These are phyloP conservation scores for Plectosphaerella plurivora DNA, from an alignment of 2,329 filamentous ascomycete genomes.

Conservation along the genomic window DNA sequence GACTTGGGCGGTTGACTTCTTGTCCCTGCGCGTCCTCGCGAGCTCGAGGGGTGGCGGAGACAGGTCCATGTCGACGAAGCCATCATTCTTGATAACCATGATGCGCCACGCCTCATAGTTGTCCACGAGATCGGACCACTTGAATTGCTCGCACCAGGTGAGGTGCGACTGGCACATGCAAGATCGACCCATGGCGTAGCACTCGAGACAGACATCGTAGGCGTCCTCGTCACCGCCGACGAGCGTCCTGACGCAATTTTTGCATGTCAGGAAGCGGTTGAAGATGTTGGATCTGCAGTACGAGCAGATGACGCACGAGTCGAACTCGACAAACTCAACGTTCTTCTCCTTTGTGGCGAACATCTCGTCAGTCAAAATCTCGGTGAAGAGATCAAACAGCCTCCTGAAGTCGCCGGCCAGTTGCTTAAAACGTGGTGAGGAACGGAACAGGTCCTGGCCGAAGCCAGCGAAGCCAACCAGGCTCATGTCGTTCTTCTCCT, in stretches of 20 bases:
- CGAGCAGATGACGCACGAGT: constrained; percentile 90
- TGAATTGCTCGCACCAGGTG: constrained; percentile 90
- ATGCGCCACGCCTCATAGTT: constrained; percentile 81
- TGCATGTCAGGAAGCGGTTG: constrained; percentile 93
- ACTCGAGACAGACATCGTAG: constrained; percentile 98
- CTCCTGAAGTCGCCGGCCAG: constrained; percentile 79
- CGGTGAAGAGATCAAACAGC: constrained; percentile 73
- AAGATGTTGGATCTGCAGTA: constrained; percentile 97
- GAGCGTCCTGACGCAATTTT: constrained; percentile 68
- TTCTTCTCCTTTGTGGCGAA: constrained; percentile 70
- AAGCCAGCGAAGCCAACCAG: constrained; percentile 43
- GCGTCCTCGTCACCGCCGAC: constrained; percentile 70
- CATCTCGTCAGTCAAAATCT: constrained; percentile 79
- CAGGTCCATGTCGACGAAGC: constrained; percentile 57
- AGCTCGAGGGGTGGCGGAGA: constrained; percentile 69
- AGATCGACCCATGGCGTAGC: constrained; percentile 94
- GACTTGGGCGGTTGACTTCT: constrained; percentile 84
- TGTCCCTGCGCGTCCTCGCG: constrained; percentile 61
- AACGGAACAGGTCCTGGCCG: constrained; percentile 37
- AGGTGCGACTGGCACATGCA: constrained; percentile 84
- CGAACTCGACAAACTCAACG: constrained; percentile 74
- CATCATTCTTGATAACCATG: constrained; percentile 70
- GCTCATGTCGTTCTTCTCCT: constrained; percentile 41
- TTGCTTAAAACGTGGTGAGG: constrained; percentile 53
- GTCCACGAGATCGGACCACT: constrained; percentile 71